Evolutionary conservation across 352 stramenopile species (phyloP), one percentile per base, ranked within the genome.

Genomic region (Phytophthora pluvialis): DNA sequence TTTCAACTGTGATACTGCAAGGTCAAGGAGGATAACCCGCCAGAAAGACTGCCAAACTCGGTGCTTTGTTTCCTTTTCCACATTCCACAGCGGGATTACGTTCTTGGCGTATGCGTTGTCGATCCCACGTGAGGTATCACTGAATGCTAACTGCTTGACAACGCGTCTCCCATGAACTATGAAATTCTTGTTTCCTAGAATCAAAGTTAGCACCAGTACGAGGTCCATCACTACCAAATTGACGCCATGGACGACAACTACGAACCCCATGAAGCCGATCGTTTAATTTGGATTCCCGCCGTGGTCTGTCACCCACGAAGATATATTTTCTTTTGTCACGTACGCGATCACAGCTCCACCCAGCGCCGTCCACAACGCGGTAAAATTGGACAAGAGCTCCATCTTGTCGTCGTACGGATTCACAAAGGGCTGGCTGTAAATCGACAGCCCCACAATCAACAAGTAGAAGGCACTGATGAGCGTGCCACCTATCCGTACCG

Each of bases 121-220:
- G 15, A 31, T 5, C 15, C n/a, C 16, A 15, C 40, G 40, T 29
- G 18, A 15, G 16, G 40, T 46, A 15, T 46, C 40, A 21, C 40
- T 46, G 18, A 46, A 46, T 16, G 6, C 26, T 5, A 46, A 7
- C 40, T 8, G 29, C 1, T 16, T 16, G 5, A 83, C 62, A 86
- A 76, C 8, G 62, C 67, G n/a, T n/a, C n/a, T n/a, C n/a, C n/a
- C n/a, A n/a, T n/a, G n/a, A n/a, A n/a, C n/a, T n/a, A 18, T 5
- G 1, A 11, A n/a, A 10, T 9, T 28, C 9, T 46, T 46, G 16
- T 29, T 3, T n/a, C n/a, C n/a, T 31, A 31, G 38, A 44, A 8
- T 46, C 40, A 46, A n/a, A 3, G 16, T 16, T 2, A 46, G 11
- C 18, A 18, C 16, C 15, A 29, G n/a, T 9, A 18, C 40, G 9